phyloP scores from a whole-genome alignment of 129 eudicot species.

The Escallonia herrerae region DNA sequence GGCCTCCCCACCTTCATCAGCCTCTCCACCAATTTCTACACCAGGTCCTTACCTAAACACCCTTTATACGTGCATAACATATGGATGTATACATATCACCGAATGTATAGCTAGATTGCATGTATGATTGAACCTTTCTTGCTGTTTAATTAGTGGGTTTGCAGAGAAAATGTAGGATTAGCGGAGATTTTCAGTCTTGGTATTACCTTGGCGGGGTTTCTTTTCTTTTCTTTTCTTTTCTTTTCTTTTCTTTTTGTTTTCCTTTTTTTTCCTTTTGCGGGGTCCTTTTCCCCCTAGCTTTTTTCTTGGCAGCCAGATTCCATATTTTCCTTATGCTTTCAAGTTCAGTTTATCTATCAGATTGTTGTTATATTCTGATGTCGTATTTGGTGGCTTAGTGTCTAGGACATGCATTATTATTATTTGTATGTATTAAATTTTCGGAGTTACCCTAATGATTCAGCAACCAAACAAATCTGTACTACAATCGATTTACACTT shows the following conservation, averaged over 20 bases:
- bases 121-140: not conserved
- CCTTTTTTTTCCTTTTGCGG: too few species aligned
- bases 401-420: too few species aligned
- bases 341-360: too few species aligned
- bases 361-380: too few species aligned
- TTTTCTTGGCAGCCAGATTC: too few species aligned
- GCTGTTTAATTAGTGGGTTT: not conserved
- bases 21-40: slow-evolving; percentile 84
- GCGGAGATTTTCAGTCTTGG: not conserved
- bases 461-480: not conserved
- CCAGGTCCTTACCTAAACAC: slow-evolving; percentile 29
- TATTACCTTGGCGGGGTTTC: too few species aligned
- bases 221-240: too few species aligned
- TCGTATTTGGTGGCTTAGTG: too few species aligned
- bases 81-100: not conserved
- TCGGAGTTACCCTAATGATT: too few species aligned
- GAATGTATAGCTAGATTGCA: not conserved
- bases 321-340: too few species aligned
- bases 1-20: slow-evolving; percentile 85
- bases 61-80: not conserved
- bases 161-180: not conserved
- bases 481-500: not conserved
- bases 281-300: not conserved
- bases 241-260: too few species aligned
- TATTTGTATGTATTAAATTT: too few species aligned